Evolutionary conservation across 2,329 filamentous ascomycete genomes (phyloP), one percentile per base, ranked within the genome.

Genomic region (Pseudogymnoascus sp.): DNA sequence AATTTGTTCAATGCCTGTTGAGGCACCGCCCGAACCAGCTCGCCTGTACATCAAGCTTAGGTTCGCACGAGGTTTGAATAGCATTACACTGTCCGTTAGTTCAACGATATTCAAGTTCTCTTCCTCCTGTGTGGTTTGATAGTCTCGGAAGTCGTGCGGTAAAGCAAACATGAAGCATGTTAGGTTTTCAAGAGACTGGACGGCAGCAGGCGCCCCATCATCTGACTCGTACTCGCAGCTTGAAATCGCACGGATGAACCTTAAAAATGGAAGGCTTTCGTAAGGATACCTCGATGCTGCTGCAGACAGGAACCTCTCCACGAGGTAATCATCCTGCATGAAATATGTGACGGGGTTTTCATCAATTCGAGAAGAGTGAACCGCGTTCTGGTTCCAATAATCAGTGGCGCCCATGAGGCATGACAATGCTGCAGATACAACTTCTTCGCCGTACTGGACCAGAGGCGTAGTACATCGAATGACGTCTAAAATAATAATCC

Each of bases 271-370:
- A 2, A 86, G 74, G 54, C 90, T 86, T 74, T 97, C 93, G 72
- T 90, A 93, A 0, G 93, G 93, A 70, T 91, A 97, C 61, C 93
- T 86, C 63, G 83, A 81, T 43, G 87, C 81, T 6, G 92, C 85
- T 70, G 89, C 82, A 58, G 82, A 77, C 32, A 96, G 83, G 64
- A 70, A 39, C 9, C 38, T 41, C 16, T 35, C 25, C 12, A 35
- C 5, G 65, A 81, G 76, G 43, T 85, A 72, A n/a, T 76, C 68
- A 43, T 77, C 71, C 20, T 76, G 70, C 39, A 80, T 71, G 65
- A 85, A 83, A 18, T 75, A 74, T n/a, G 73, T 72, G n/a, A 78
- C 76, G 12, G 81, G 65, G 34, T 67, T 58, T 22, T 58, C 57
- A 3, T 37, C 35, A 35, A 38, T n/a, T 18, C 35, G 32, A 35